These are phyloP conservation scores for Pseudogymnoascus sp. DNA, from an alignment of 2,329 filamentous ascomycete species.

Conservation along the genomic window DNA sequence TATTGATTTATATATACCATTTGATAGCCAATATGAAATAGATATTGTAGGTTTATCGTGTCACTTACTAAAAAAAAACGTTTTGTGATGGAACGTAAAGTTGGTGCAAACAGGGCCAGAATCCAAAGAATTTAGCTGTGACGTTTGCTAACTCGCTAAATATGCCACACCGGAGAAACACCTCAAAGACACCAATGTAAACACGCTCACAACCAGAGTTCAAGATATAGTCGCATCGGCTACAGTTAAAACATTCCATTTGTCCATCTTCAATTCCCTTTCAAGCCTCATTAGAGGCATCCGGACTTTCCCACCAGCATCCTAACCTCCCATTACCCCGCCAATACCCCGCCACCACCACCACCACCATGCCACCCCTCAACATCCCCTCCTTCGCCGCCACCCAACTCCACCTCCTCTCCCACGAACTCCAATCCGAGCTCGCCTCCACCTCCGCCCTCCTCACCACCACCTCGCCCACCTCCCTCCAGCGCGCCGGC, in stretches of 20 bases:
- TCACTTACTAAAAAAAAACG: neutral
- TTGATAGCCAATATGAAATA: no score
- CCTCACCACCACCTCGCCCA: conserved; percentile 58
- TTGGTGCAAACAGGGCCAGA: neutral
- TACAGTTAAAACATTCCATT: neutral
- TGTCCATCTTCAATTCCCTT: neutral
- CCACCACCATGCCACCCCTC: conserved; percentile 35
- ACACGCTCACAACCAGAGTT: neutral
- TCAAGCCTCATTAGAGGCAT: neutral
- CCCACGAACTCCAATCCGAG: conserved; percentile 64
- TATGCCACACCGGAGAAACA: neutral
- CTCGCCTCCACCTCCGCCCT: conserved; percentile 60
- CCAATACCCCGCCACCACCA: neutral
- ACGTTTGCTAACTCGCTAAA: neutral
- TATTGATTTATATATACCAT: no score
- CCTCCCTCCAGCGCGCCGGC: conserved; percentile 65
- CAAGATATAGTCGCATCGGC: neutral
- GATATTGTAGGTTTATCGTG: neutral
- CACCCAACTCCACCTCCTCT: conserved; percentile 62
- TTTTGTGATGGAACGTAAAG: neutral
- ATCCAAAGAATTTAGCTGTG: neutral
- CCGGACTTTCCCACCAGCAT: neutral
- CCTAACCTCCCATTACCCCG: neutral
- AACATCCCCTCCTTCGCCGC: conserved; percentile 61
- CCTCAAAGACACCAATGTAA: neutral